Percentiles rank a stretch among this genome's conserved stretches.
Conservation (phyloP, 208 protist species). For the Crithidia thermophila region DNA sequence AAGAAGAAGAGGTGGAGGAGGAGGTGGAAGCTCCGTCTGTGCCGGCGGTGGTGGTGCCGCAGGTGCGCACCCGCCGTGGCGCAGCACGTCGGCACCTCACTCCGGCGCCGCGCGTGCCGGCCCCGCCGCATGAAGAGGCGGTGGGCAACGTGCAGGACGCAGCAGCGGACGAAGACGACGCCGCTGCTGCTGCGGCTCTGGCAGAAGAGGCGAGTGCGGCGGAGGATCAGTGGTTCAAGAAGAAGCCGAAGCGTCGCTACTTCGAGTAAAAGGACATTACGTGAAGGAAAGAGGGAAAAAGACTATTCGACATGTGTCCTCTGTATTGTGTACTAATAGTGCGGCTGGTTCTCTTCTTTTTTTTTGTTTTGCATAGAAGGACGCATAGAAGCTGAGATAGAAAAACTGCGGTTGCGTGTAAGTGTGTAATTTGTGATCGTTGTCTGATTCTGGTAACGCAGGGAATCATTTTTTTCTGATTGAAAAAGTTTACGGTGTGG, state of each 20-base stretch:
- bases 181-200: background rate
- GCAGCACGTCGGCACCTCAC: slow-evolving; percentile 18
- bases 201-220: background rate
- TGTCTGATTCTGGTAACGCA: too few relatives aligned
- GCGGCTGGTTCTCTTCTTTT: too few relatives aligned
- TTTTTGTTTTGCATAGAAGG: too few relatives aligned
- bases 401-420: too few relatives aligned
- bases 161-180: background rate
- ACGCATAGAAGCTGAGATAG: too few relatives aligned
- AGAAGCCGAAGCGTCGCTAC: slow-evolving; percentile 44
- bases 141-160: background rate
- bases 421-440: too few relatives aligned
- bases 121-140: background rate
- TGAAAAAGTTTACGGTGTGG: too few relatives aligned
- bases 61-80: slow-evolving; percentile 24
- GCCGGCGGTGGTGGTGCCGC: slow-evolving; percentile 7
- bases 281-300: too few relatives aligned
- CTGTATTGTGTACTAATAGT: too few relatives aligned
- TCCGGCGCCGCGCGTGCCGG: background rate
- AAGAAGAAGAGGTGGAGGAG: slow-evolving; percentile 5
- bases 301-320: too few relatives aligned
- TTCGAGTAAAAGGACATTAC: slow-evolving; percentile 33
- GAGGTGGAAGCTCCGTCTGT: background rate
- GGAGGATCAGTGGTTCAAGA: slow-evolving; percentile 45
- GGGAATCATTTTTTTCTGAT: too few relatives aligned